Base-by-base conservation (phyloP, 306 rosid genomes). In the Canavalia gladiata region DNA sequence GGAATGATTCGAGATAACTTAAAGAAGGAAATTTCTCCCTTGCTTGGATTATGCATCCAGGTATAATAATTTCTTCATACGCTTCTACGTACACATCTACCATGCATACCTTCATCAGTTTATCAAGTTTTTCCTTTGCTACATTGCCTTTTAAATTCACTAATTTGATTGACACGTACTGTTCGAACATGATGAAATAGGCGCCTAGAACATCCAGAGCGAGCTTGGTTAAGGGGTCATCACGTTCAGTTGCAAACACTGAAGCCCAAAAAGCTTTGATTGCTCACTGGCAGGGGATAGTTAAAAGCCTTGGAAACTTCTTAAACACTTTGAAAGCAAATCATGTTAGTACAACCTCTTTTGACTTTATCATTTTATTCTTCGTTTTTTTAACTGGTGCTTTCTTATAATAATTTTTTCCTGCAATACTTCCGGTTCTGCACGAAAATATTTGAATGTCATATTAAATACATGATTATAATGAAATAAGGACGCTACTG, bases 271-370 rank as follows among this genome's bases (percentile, higher is more conserved):
- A 92, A 78, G 98, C 97, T 63, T 86, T 96, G 86, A 93, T 96
- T 88, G 99, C 95, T 58, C 98, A 96, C 81, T 96, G 99, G 99
- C 99, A 96, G 86, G 97, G 94, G 85, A 96, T 96, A 82, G 98
- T 96, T 42, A 93, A 88, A 93, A 90, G 94, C 86, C 92, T 94
- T 72, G 87, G 87, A 81, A 93, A 74, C 89, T 93, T 88, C 82
- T 84, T 93, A 80, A 90, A 92, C 78, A 92, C 88, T 78, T 87
- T 96, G 92, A 92, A 91, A 86, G 92, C 88, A 79, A 94, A 96
- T 85, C 89, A 88, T 73, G 99, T 96, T 76, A 89, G 99, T 87
- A 54, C n/a, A 74, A 25, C 68, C 75, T 67, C 57, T 42, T 74
- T 78, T 77, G 55, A 25, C 71, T 65, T 50, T 56, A 56, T 57